Percentiles rank a stretch among this genome's conserved stretches.
phyloP scores from a whole-genome alignment of 371 early-diverging fungal genomes.

The Mortierella sp. region DNA sequence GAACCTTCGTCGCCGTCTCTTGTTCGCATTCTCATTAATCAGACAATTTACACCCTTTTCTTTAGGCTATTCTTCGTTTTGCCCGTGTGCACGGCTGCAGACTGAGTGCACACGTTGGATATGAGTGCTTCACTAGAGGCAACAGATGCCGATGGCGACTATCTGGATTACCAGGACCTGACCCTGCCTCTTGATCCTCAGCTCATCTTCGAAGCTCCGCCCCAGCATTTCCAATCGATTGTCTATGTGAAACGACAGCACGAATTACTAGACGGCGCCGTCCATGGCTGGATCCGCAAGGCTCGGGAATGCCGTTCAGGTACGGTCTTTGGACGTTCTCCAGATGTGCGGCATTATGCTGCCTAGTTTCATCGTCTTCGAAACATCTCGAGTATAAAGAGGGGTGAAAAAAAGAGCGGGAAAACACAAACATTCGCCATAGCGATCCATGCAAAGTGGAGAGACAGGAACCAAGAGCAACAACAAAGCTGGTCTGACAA shows the following conservation, averaged over 20 bases:
- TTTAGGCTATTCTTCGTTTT: not conserved
- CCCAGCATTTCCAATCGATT: constrained; percentile 38
- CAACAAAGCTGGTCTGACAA: too few species aligned
- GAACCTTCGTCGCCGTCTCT: too few species aligned
- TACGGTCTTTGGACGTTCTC: not conserved
- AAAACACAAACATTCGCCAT: not conserved
- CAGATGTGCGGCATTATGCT: not conserved
- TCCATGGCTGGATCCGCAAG: constrained; percentile 35
- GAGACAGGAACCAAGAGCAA: too few species aligned
- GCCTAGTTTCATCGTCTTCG: not conserved
- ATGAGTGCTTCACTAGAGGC: constrained; percentile 20
- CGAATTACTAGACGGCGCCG: constrained; percentile 38
- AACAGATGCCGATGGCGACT: constrained; percentile 20
- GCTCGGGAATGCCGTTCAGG: constrained; percentile 42
- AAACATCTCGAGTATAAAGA: not conserved
- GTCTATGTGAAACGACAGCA: constrained; percentile 51
- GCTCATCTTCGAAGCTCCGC: constrained; percentile 51
- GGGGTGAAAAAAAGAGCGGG: constrained; percentile 27
- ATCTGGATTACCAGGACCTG: constrained; percentile 44
- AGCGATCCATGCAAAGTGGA: constrained; percentile 1
- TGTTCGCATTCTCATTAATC: not conserved
- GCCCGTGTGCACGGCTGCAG: constrained; percentile 1
- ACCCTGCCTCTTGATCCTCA: constrained; percentile 44
- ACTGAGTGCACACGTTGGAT: constrained; percentile 6
- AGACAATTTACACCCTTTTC: not conserved